Percentiles rank a stretch among this genome's conserved stretches.
Conservation (phyloP, 2,329 filamentous ascomycete genomes). For the Hypoxylon sp. region DNA sequence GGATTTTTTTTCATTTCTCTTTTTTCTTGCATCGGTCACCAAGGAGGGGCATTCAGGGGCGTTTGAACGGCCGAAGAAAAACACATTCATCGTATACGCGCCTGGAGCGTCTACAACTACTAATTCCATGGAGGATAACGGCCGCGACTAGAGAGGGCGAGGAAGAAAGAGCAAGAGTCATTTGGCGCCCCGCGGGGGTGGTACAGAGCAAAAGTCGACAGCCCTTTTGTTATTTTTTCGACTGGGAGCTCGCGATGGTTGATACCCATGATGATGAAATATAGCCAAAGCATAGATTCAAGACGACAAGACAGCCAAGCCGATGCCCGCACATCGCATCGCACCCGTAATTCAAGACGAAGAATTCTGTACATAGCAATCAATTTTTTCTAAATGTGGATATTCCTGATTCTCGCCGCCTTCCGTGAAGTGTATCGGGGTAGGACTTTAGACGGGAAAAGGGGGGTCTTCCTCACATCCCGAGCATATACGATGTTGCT, state of each 20-base stretch:
- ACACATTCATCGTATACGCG: slow-evolving; percentile 25
- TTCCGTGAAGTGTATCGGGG: no score
- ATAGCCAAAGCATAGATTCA: slow-evolving; percentile 22
- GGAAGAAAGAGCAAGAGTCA: background rate
- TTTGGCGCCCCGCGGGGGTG: slow-evolving; percentile 19
- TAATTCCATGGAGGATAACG: slow-evolving; percentile 16
- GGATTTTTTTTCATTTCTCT: no score
- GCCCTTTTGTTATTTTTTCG: slow-evolving; percentile 12
- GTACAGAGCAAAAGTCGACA: slow-evolving; percentile 22
- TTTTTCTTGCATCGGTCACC: slow-evolving; percentile 30
- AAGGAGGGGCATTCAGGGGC: slow-evolving; percentile 13
- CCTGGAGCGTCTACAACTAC: slow-evolving; percentile 17
- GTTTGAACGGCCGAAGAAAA: slow-evolving; percentile 27
- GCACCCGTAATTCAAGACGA: slow-evolving; percentile 23
- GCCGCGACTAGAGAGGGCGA: no score
- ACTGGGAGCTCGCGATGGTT: slow-evolving; percentile 26
- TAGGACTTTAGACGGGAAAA: no score
- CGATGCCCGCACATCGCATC: slow-evolving; percentile 17
- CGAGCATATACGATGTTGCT: no score
- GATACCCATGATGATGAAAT: slow-evolving; percentile 36
- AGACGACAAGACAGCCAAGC: slow-evolving; percentile 1
- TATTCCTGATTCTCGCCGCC: background rate
- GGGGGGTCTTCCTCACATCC: no score
- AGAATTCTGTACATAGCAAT: background rate
- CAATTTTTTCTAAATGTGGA: background rate